Evolutionary conservation across 495 filamentous ascomycete genomes (phyloP), one percentile per base, ranked within the genome.

Genomic region (Staphylotrichum longicolle): DNA sequence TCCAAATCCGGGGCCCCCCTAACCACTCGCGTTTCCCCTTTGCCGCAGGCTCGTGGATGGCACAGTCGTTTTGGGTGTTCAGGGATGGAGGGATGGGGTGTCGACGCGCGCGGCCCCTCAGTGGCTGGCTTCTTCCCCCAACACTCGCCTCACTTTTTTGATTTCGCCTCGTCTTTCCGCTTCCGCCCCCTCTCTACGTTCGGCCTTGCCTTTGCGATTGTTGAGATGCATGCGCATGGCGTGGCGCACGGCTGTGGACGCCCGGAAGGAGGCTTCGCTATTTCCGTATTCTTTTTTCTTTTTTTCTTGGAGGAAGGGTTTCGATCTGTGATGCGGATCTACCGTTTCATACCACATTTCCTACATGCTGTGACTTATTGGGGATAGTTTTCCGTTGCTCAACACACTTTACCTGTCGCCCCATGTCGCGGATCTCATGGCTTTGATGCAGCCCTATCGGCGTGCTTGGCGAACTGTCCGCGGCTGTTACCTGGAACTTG

Each of bases 141-240:
- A 27, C 20, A 27, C 20, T 27, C 20, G 20, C 20, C 20, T 27
- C 20, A 27, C 20, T 27, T 27, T 27, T 27, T 27, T 27, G 20
- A 57, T 7, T 66, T 55, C 69, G 69, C 69, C 69, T 71, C 69
- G 69, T 67, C 69, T 71, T 69, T 66, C 44, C 59, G 61, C 63
- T 33, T 56, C 20, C 56, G 35, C 54, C 64, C 62, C 20, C 20
- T 27, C 20, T 1, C 20, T 27, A 27, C 20, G 20, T 27, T 27
- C 20, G 20, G 20, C 20, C 20, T 27, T 27, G 20, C 11, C 55
- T 64, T 30, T 42, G 44, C 56, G 11, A 3, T 42, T 37, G 27
- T 42, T 55, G 48, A 34, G 12, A 30, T 11, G 44, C 51, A 49
- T 42, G 20, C 44, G 35, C 49, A 27, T 39, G n/a, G 40, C 20